Percentiles rank a stretch among this genome's conserved stretches.
Conservation (phyloP, 2,329 filamentous ascomycete species). For the Ceratocystiopsis sp. region DNA sequence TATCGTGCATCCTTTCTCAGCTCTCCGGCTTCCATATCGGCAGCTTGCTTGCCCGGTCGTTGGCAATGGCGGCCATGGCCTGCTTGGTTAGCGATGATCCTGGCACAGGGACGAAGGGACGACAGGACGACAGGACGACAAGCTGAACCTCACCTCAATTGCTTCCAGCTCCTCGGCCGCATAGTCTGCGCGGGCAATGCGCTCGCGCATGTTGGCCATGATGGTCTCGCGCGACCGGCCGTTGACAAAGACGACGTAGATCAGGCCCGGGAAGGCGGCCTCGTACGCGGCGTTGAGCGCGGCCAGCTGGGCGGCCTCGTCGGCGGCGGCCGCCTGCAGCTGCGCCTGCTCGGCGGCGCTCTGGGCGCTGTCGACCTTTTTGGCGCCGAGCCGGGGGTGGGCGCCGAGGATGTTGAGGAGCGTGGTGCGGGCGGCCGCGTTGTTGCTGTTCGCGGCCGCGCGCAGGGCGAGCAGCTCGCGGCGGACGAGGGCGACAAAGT, state of each 20-base stretch:
- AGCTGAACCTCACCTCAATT: constrained; percentile 42
- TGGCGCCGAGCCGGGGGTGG: constrained; percentile 70
- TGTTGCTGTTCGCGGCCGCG: no score
- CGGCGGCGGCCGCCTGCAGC: constrained; percentile 39
- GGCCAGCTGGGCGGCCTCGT: constrained; percentile 39
- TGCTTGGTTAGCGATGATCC: constrained; percentile 20
- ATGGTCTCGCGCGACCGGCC: constrained; percentile 56
- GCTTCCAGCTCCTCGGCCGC: constrained; percentile 52
- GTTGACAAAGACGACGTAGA: constrained; percentile 88
- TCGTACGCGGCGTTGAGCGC: constrained; percentile 66
- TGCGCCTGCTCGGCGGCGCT: constrained; percentile 71
- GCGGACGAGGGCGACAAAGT: constrained; percentile 51
- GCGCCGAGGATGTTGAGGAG: constrained; percentile 61
- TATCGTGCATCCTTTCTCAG: background rate
- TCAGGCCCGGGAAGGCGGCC: constrained; percentile 58
- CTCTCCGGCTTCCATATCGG: background rate
- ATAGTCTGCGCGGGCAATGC: constrained; percentile 54
- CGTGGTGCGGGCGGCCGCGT: constrained; percentile 24
- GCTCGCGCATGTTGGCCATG: constrained; percentile 62
- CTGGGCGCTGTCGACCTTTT: constrained; percentile 65
- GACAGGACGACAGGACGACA: background rate
- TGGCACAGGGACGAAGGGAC: constrained; percentile 10
- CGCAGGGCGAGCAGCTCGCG: constrained; percentile 40
- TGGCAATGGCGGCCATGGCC: constrained; percentile 88
- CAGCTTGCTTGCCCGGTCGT: constrained; percentile 57